These are phyloP conservation scores for Biscutella laevigata DNA, from an alignment of 441 rosid species.

Conservation along the genomic window DNA sequence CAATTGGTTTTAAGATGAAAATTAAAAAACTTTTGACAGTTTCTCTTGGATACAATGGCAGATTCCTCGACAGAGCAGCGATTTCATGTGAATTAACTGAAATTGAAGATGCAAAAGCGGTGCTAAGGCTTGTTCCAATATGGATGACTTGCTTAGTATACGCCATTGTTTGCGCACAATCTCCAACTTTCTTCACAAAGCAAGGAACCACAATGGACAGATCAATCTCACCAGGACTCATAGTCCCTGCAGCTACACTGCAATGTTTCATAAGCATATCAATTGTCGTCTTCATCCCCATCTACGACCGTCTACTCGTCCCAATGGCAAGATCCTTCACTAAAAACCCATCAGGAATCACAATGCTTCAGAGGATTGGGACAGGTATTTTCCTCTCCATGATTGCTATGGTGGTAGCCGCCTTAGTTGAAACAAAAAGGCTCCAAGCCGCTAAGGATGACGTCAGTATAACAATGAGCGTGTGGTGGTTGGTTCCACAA, in stretches of 20 bases:
- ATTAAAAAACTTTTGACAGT: background rate
- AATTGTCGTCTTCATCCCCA: conserved; percentile 28
- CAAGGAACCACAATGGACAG: conserved; percentile 46
- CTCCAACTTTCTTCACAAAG: conserved; percentile 38
- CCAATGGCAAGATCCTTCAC: conserved; percentile 37
- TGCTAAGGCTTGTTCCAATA: conserved; percentile 37
- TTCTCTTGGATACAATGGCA: conserved; percentile 10
- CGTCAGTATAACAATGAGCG: conserved; percentile 21
- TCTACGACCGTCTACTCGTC: conserved; percentile 35
- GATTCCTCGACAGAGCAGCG: conserved; percentile 35
- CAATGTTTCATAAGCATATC: conserved; percentile 29
- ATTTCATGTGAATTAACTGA: conserved; percentile 19
- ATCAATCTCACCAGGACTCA: conserved; percentile 22
- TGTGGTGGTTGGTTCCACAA: conserved; percentile 48
- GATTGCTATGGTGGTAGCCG: conserved; percentile 31
- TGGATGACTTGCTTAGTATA: conserved; percentile 36
- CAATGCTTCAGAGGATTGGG: conserved; percentile 48
- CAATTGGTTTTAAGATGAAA: background rate
- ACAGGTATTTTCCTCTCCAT: conserved; percentile 25
- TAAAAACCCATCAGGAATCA: conserved; percentile 34
- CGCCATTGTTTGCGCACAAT: conserved; percentile 30
- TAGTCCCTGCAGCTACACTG: conserved; percentile 41
- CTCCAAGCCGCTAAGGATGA: conserved; percentile 28
- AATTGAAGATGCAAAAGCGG: conserved; percentile 37
- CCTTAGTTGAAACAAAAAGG: conserved; percentile 38